phyloP scores from a whole-genome alignment of 2,329 filamentous ascomycete species.

The Fusarium proliferatum region DNA sequence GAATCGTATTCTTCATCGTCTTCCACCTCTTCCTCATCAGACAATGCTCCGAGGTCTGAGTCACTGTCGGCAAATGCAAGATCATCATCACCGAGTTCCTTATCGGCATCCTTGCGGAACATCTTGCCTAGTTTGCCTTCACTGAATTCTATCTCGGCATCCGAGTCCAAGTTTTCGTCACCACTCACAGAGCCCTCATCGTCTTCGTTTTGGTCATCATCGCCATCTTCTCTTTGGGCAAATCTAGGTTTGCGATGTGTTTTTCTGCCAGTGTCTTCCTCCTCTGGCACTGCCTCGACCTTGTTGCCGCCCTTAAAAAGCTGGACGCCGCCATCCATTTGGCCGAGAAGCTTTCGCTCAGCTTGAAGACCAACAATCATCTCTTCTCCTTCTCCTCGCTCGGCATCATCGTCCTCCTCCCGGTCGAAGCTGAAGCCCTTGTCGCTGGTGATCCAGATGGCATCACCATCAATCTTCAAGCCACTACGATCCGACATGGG shows the following conservation, averaged over 20 bases:
- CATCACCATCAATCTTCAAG: slow-evolving; percentile 95
- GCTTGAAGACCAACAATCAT: slow-evolving; percentile 90
- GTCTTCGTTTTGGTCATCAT: slow-evolving; percentile 63
- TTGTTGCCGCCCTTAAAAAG: slow-evolving; percentile 84
- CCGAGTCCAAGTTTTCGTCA: slow-evolving; percentile 62
- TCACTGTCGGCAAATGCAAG: slow-evolving; percentile 95
- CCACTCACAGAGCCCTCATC: slow-evolving; percentile 67
- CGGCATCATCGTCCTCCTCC: slow-evolving; percentile 71
- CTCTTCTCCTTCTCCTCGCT: slow-evolving; percentile 93
- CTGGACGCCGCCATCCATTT: slow-evolving; percentile 83
- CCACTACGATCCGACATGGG: slow-evolving; percentile 99
- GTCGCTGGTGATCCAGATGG: slow-evolving; percentile 84
- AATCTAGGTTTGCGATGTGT: slow-evolving; percentile 68
- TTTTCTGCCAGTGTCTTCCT: slow-evolving; percentile 70
- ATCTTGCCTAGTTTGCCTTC: slow-evolving; percentile 70
- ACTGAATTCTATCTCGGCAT: slow-evolving; percentile 67
- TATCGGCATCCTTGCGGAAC: slow-evolving; percentile 65
- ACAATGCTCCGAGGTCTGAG: slow-evolving; percentile 92
- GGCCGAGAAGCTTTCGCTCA: slow-evolving; percentile 82
- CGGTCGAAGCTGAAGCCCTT: slow-evolving; percentile 81
- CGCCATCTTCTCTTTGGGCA: slow-evolving; percentile 68
- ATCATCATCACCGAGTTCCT: slow-evolving; percentile 71
- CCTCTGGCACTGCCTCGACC: slow-evolving; percentile 66
- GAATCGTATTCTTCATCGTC: slow-evolving; percentile 65
- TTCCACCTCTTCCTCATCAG: slow-evolving; percentile 61